Conservation (phyloP, 2,329 filamentous ascomycete genomes). For the Pestalotiopsis sp. region DNA sequence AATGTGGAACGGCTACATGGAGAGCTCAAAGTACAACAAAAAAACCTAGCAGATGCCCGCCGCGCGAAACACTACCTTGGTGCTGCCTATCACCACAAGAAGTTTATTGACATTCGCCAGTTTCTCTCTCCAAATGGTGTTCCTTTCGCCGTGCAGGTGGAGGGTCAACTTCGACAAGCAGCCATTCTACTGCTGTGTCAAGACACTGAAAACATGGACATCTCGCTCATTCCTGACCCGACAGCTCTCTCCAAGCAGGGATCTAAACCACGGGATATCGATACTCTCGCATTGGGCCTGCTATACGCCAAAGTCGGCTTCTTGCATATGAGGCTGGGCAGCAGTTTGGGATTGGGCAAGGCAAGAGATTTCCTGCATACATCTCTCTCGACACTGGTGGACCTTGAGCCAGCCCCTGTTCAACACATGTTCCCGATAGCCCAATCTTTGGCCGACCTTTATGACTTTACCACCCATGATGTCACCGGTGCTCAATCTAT, state of each 20-base stretch:
- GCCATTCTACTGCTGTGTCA: background rate
- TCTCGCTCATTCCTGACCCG: background rate
- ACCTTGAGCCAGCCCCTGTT: background rate
- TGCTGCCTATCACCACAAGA: background rate
- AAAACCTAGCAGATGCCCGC: background rate
- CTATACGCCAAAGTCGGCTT: slow-evolving; percentile 2
- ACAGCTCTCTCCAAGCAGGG: background rate
- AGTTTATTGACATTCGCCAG: background rate
- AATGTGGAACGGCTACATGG: background rate
- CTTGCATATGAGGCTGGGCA: background rate
- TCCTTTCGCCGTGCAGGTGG: background rate
- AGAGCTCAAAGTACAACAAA: background rate
- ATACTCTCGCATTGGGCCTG: background rate
- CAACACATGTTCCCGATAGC: slow-evolving; percentile 5
- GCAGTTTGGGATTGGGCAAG: background rate
- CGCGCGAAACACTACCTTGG: background rate
- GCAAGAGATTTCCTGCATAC: background rate
- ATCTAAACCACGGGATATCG: background rate
- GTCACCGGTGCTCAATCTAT: background rate
- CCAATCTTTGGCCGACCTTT: background rate
- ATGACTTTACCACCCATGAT: background rate
- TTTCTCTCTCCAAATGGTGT: background rate
- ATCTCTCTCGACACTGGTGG: background rate
- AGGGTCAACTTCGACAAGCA: background rate
- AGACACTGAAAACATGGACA: background rate